Evolutionary conservation across 202 grass and related monocot species (phyloP).

Genomic region (Eragrostis tef): DNA sequence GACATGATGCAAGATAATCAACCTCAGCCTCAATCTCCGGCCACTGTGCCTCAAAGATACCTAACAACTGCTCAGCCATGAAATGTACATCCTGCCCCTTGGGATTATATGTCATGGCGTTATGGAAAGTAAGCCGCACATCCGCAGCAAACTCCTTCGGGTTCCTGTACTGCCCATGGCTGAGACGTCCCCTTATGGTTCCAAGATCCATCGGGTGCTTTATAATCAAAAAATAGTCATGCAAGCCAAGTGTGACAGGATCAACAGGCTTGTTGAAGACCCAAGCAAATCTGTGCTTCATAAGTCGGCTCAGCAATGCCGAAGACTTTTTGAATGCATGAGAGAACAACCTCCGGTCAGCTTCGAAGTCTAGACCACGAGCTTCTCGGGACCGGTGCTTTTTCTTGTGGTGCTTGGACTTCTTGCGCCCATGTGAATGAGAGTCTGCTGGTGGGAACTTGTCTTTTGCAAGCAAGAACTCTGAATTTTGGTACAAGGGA

Average conservation of each 20-base stretch:
- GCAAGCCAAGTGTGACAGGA: slow-evolving; percentile 71
- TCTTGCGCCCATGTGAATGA: slow-evolving; percentile 69
- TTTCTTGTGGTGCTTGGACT: slow-evolving; percentile 82
- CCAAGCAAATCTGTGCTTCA: slow-evolving; percentile 97
- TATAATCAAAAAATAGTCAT: slow-evolving; percentile 87
- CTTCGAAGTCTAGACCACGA: slow-evolving; percentile 43
- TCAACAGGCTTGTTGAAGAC: slow-evolving; percentile 95
- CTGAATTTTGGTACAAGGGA: slow-evolving; percentile 74
- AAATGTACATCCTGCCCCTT: slow-evolving; percentile 94
- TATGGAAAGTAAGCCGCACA: slow-evolving; percentile 85
- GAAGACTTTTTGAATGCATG: slow-evolving; percentile 78
- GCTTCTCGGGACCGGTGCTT: slow-evolving; percentile 49
- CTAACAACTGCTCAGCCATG: slow-evolving; percentile 81
- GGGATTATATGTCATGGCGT: slow-evolving; percentile 97
- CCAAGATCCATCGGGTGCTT: slow-evolving; percentile 96
- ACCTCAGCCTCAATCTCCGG: slow-evolving; percentile 80
- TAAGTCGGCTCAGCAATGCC: slow-evolving; percentile 65
- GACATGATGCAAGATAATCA: slow-evolving; percentile 58
- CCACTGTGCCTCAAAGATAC: slow-evolving; percentile 87
- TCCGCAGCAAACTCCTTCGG: slow-evolving; percentile 87
- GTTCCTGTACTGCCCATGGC: slow-evolving; percentile 71
- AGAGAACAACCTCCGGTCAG: slow-evolving; percentile 61
- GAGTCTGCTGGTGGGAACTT: slow-evolving; percentile 67
- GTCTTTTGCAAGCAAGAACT: slow-evolving; percentile 94
- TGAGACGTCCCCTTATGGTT: slow-evolving; percentile 76